These are phyloP conservation scores for Candida pseudofarinosa DNA, from an alignment of 805 yeast genomes.

Conservation along the genomic window DNA sequence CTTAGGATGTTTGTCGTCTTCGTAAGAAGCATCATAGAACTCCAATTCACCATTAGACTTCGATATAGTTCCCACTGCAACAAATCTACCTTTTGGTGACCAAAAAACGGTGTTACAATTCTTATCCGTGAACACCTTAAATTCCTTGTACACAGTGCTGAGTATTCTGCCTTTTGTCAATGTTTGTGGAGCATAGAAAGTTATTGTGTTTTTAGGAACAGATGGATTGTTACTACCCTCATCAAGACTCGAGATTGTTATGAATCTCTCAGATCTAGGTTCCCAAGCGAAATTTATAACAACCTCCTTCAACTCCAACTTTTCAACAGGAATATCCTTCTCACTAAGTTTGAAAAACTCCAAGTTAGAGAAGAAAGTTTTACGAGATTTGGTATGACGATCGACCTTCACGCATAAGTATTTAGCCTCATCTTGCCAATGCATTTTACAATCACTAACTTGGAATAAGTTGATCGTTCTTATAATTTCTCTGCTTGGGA, in stretches of 20 bases:
- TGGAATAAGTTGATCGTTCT: constrained; percentile 94
- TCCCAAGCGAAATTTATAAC: constrained; percentile 93
- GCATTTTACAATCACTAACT: constrained; percentile 83
- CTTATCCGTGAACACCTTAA: constrained; percentile 57
- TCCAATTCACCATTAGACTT: constrained; percentile 63
- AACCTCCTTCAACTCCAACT: constrained; percentile 86
- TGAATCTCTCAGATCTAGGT: constrained; percentile 85
- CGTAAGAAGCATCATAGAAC: constrained; percentile 81
- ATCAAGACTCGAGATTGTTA: constrained; percentile 64
- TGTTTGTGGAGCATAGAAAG: constrained; percentile 82
- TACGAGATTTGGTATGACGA: constrained; percentile 93
- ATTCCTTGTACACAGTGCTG: constrained; percentile 51
- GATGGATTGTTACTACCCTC: constrained; percentile 58
- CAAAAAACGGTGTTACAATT: constrained; percentile 71
- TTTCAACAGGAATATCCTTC: constrained; percentile 91
- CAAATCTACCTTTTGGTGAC: constrained; percentile 93
- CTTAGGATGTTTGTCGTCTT: constrained; percentile 52
- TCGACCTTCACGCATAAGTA: constrained; percentile 91
- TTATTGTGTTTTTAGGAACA: constrained; percentile 58
- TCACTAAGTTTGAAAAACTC: constrained; percentile 87
- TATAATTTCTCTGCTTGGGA: constrained; percentile 75
- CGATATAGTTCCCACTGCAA: constrained; percentile 47
- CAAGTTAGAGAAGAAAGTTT: constrained; percentile 84
- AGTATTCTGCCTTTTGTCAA: constrained; percentile 46
- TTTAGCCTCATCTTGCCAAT: constrained; percentile 89